Base-by-base conservation (phyloP, 257 asterid species). In the Ehretia macrophylla region DNA sequence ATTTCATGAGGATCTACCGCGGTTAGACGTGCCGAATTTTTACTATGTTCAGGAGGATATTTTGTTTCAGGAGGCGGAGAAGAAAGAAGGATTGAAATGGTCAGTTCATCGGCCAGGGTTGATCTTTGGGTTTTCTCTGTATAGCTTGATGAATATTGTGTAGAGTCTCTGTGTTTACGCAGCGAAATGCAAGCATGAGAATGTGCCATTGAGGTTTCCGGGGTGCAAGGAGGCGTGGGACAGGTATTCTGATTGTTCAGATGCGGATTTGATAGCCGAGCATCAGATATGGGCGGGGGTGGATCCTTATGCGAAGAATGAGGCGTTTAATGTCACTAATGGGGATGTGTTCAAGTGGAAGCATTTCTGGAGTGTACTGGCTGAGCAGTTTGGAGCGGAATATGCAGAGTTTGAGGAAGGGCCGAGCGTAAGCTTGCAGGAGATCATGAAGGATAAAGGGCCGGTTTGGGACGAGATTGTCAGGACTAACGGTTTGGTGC, bases 221-320 rank as follows among this genome's bases (percentile, higher is more conserved):
- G 99, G 99, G 1, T 50, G 66, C 57, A 83, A 84, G 55, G 81
- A 53, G 14, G 88, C 80, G 5, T 92, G 99, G 97, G 83, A 92
- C 0, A 83, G 86, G 1, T 92, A 86, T 56, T 83, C 87, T 0
- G 83, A 86, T 74, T 86, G 94, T 74, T 81, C 97, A 0, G 97
- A 92, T 64, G 95, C 99, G 0, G 96, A 92, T 74, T 77, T 92
- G 77, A 72, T 92, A 27, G 99, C 96, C 0, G 98, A 88, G 79
- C 98, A 92, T 55, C 90, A 88, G 58, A 92, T 92, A 45, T 92
- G 99, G 99, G 84, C 97, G 1, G 82, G 97, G 0, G 97, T 92
- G 58, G 95, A 92, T 76, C 95, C 95, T 5, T 83, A 84, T 9
- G 99, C 95, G 0, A 83, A 84, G 89, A 92, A 88, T 5, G 99